These are phyloP conservation scores for Trichophyton mentagrophytes DNA, from an alignment of 2,329 filamentous ascomycete species.

Conservation along the genomic window DNA sequence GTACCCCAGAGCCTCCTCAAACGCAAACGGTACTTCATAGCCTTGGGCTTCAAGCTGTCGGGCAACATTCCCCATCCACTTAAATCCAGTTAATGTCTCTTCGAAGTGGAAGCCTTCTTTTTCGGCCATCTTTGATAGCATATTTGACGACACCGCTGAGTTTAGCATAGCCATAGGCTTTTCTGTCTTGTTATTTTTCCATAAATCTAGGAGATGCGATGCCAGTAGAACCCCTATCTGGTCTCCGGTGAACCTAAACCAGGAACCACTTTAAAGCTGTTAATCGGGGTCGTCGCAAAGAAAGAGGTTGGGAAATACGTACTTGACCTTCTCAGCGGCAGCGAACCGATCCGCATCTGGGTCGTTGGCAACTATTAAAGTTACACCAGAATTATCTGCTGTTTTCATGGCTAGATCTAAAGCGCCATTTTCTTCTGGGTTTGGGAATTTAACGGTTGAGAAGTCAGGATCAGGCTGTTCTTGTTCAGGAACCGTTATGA, in stretches of 20 bases:
- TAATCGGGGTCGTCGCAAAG: not conserved
- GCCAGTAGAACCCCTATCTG: conserved; percentile 50
- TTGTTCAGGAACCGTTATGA: conserved; percentile 33
- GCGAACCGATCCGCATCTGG: conserved; percentile 54
- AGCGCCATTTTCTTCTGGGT: conserved; percentile 52
- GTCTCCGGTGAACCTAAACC: conserved; percentile 53
- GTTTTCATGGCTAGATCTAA: conserved; percentile 46
- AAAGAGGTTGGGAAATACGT: conserved; percentile 12
- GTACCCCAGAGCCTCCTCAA: conserved; percentile 54
- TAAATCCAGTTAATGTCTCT: conserved; percentile 54
- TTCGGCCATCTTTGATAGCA: conserved; percentile 45
- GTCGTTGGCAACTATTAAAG: conserved; percentile 49
- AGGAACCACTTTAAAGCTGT: conserved; percentile 31
- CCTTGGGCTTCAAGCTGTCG: conserved; percentile 39
- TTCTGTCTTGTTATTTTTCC: conserved; percentile 19
- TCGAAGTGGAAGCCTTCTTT: conserved; percentile 44
- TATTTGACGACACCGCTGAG: conserved; percentile 52
- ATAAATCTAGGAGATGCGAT: conserved; percentile 42
- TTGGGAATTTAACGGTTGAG: conserved; percentile 51
- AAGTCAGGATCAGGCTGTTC: conserved; percentile 50
- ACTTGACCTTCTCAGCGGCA: conserved; percentile 44
- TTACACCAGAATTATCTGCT: conserved; percentile 38
- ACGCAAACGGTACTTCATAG: conserved; percentile 45
- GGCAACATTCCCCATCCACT: conserved; percentile 53
- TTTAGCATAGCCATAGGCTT: conserved; percentile 42